These are phyloP conservation scores for Phaffomyces opuntiae DNA, from an alignment of 805 yeast genomes.

Conservation along the genomic window DNA sequence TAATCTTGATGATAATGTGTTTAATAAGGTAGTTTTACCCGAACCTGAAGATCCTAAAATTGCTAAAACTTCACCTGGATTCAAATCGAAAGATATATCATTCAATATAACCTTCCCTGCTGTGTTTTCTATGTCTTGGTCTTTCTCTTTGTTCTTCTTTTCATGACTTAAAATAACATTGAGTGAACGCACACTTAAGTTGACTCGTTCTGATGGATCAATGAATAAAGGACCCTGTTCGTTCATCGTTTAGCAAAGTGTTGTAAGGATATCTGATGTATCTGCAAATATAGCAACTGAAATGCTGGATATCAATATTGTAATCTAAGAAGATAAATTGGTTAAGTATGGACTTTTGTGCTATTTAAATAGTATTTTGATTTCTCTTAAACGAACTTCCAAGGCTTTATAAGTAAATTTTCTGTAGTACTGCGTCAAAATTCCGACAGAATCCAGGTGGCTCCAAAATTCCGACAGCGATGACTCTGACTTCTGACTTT, in stretches of 20 bases:
- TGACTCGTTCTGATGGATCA: constrained; percentile 2
- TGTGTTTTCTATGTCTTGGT: neutral
- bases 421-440: too few relatives aligned
- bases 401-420: too few relatives aligned
- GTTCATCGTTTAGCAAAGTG: neutral
- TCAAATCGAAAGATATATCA: constrained; percentile 51
- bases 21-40: constrained; percentile 77
- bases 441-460: too few relatives aligned
- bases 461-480: too few relatives aligned
- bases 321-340: too few relatives aligned
- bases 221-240: neutral
- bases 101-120: constrained; percentile 32
- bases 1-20: constrained; percentile 52
- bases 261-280: too few relatives aligned
- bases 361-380: too few relatives aligned
- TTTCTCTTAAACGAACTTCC: too few relatives aligned
- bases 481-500: too few relatives aligned
- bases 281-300: too few relatives aligned
- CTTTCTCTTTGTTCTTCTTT: neutral
- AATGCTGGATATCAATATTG: too few relatives aligned
- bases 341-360: too few relatives aligned
- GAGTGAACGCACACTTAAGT: constrained; percentile 5
- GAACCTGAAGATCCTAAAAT: constrained; percentile 86
- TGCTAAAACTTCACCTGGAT: constrained; percentile 60
- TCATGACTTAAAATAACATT: constrained; percentile 5